Evolutionary conservation across 345 rosid species (phyloP), one percentile per base, ranked within the genome.

Genomic region (Syzygium aromaticum): DNA sequence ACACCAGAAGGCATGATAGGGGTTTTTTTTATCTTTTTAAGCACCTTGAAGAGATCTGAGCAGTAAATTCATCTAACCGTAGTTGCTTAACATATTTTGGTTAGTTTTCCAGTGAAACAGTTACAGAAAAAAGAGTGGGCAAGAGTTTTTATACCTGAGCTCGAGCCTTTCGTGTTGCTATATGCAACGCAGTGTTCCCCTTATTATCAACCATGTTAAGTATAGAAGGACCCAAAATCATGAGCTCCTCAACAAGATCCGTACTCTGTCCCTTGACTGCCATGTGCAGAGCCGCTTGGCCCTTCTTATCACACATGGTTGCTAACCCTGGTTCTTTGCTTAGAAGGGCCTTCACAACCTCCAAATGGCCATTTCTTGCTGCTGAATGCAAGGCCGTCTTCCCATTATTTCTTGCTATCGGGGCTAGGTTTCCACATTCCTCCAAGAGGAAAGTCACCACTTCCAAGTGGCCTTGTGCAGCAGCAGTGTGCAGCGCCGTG

Each of bases 271-370:
- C 98, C 92, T 98, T 98, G 89, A 91, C 99, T 1, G 99, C 99
- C 99, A 95, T 95, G 85, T 98, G 98, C 77, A 98, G 94, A 43
- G 98, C 94, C 5, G 97, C 95, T 90, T 98, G 99, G 85, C 98
- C 95, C 88, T 98, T 95, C 93, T 93, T 93, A 85, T 98, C 99
- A 1, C 64, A 89, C 87, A 93, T 94, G 7, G 90, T 91, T 52
- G 91, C 92, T 86, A 95, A 89, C 40, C 93, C 94, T 33, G 90
- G 93, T 33, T 95, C 98, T 84, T 88, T 95, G 49, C 86, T 89
- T 88, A 94, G 67, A 56, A 98, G 91, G 49, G 93, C 93, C 84
- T 92, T 96, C 84, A 95, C 94, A 7, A 98, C 94, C 91, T 94
- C 94, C 46, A 93, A 80, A 89, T 98, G 98, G 17, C 98, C 99